These are phyloP conservation scores for Sporormia fimetaria DNA, from an alignment of 495 filamentous ascomycete species.

Conservation along the genomic window DNA sequence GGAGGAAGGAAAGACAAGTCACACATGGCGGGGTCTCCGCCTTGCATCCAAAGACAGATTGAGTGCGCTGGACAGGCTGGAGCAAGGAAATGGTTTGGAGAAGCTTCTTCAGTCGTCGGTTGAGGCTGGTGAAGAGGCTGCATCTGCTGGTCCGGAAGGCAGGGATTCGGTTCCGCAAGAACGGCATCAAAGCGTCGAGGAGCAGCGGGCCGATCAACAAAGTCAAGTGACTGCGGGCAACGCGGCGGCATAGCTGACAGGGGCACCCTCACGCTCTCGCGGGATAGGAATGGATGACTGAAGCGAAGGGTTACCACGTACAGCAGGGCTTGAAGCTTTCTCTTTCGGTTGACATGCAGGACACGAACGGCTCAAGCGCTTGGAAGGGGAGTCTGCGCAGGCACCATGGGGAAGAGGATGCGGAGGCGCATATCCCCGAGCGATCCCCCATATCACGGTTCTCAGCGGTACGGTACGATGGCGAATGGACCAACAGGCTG, in stretches of 20 bases:
- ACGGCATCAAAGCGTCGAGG: conserved; percentile 21
- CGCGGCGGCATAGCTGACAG: conserved; percentile 35
- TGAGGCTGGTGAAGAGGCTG: conserved; percentile 24
- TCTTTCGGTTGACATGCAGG: conserved; percentile 35
- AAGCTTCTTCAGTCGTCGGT: conserved; percentile 36
- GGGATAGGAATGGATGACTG: conserved; percentile 23
- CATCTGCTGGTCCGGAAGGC: conserved; percentile 18
- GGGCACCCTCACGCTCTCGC: conserved; percentile 32
- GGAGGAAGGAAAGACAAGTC: conserved; percentile 61
- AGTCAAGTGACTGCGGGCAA: conserved; percentile 22
- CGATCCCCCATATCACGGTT: too few species aligned
- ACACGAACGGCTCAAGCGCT: conserved; percentile 32
- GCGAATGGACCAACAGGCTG: conserved; percentile 12
- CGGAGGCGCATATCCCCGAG: conserved; percentile 18
- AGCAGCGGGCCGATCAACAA: conserved; percentile 24
- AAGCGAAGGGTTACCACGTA: conserved; percentile 10
- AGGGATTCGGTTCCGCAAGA: conserved; percentile 22
- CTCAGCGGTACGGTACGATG: conserved; percentile 22
- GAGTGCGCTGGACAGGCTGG: conserved; percentile 70
- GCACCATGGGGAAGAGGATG: conserved; percentile 12
- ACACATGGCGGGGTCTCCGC: conserved; percentile 77
- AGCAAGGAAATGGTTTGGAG: conserved; percentile 59
- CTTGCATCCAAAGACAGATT: conserved; percentile 63
- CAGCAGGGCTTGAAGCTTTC: conserved; percentile 17
- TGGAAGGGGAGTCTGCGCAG: conserved; percentile 13